Conservation (phyloP, 208 protist genomes). For the Trypanosoma congolense region DNA sequence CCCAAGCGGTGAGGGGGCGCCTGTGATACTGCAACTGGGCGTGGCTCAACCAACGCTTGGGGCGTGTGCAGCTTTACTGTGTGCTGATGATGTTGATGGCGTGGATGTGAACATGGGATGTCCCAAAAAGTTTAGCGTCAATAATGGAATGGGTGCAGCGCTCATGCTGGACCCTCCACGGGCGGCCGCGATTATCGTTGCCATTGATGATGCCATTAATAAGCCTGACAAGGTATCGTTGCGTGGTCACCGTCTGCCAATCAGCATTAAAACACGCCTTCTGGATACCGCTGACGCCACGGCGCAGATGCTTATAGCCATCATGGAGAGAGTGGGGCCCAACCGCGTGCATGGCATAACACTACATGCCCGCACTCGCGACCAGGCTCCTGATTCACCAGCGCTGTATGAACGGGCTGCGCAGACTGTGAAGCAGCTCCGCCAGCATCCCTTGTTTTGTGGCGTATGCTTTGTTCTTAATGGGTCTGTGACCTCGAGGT, state of each 20-base stretch:
- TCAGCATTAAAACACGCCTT: slow-evolving; percentile 84
- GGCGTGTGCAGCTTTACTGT: slow-evolving; percentile 76
- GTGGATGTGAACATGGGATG: slow-evolving; percentile 99
- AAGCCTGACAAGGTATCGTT: slow-evolving; percentile 9
- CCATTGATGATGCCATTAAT: slow-evolving; percentile 50
- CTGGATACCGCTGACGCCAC: slow-evolving; percentile 43
- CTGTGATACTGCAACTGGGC: slow-evolving; percentile 92
- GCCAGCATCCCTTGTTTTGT: slow-evolving; percentile 23
- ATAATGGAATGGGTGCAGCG: slow-evolving; percentile 95
- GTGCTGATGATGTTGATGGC: slow-evolving; percentile 90
- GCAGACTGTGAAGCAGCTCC: slow-evolving; percentile 37
- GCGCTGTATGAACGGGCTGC: slow-evolving; percentile 57
- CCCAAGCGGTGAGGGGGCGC: slow-evolving; percentile 21
- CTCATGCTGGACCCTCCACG: slow-evolving; percentile 72
- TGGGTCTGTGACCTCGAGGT: slow-evolving; percentile 44
- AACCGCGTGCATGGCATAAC: slow-evolving; percentile 75
- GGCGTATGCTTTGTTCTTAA: slow-evolving; percentile 71
- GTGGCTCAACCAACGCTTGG: slow-evolving; percentile 66
- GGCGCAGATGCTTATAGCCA: slow-evolving; percentile 56
- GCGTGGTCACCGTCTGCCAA: slow-evolving; percentile 27
- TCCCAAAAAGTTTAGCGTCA: slow-evolving; percentile 95
- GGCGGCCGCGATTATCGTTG: slow-evolving; percentile 63
- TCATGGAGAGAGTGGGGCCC: slow-evolving; percentile 36
- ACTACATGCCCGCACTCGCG: slow-evolving; percentile 70
- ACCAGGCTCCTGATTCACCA: slow-evolving; percentile 51